phyloP scores from a whole-genome alignment of 305 asterid species.

The Nicotiana rustica region DNA sequence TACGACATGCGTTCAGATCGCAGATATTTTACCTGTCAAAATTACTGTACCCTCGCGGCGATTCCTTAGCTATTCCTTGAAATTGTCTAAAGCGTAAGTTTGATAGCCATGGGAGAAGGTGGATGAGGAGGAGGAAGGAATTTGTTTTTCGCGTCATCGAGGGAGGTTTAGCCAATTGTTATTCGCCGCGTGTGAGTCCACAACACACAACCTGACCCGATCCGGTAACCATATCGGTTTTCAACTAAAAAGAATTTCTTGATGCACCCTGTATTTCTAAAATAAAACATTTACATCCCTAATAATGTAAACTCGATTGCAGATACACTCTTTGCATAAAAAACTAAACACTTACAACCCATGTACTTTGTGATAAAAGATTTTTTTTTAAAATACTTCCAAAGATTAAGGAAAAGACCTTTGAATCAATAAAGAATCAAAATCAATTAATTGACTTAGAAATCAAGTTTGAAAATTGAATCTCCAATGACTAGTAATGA shows the following conservation, averaged over 20 bases:
- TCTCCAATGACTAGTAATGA: no score
- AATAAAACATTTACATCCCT: no score
- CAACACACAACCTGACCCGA: slow-evolving; percentile 23
- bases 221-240: not conserved
- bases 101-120: slow-evolving; percentile 27
- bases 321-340: no score
- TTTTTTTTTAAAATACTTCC: no score
- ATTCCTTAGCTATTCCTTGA: slow-evolving; percentile 12
- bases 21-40: slow-evolving; percentile 10
- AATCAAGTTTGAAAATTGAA: no score
- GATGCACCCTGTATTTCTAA: no score
- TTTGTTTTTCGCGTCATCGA: slow-evolving; percentile 33
- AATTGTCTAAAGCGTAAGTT: not conserved
- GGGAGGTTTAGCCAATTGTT: slow-evolving; percentile 24
- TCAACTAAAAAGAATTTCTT: not conserved
- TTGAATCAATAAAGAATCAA: no score
- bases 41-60: not conserved
- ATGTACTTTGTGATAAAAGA: no score
- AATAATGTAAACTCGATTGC: no score
- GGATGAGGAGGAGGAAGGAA: not conserved
- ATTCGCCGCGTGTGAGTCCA: slow-evolving; percentile 27
- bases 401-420: no score
- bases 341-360: no score
- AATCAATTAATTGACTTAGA: no score
- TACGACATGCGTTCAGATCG: not conserved